Base-by-base conservation (phyloP, 345 rosid genomes). In the Rubroshorea leprosula region DNA sequence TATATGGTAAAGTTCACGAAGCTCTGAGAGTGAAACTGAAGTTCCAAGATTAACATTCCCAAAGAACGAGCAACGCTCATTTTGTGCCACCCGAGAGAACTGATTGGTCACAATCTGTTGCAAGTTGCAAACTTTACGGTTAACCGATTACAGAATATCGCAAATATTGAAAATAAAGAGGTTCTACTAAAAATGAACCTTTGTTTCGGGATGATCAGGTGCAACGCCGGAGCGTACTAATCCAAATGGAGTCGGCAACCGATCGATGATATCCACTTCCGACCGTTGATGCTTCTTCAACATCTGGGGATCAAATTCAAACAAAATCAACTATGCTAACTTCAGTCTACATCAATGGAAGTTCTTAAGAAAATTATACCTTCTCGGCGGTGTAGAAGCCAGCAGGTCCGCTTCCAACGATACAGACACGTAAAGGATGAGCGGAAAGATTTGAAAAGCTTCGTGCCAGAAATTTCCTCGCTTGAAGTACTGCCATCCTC, bases 191-290 rank as follows among this genome's bases (percentile, higher is more conserved):
- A 14, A 38, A 11, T 15, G 6, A 1, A 84, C 97, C 96, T 89
- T 93, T 6, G 99, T 93, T 58, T 89, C 97, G 1, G 91, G 92
- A 66, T 93, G 99, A 76, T 93, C 99, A 25, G 92, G 99, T 0
- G 99, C 99, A 16, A 93, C 96, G 4, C 96, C 97, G 0, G 96
- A 86, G n/a, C 96, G 86, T 12, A 93, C 99, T 51, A 93, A 83
- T 35, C 99, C 97, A 46, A 76, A 93, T 0, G 97, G 99, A 15
- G 92, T 87, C 0, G 96, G 96, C 64, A 93, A 80, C 19, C 97
- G 86, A 71, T 93, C 99, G 21, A 93, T 75, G 39, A 93, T 74
- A 58, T 87, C 99, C 25, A 93, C 71, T 51, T 60, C 78, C 3
- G 85, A 90, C 17, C 66, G 79, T 68, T 68, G 72, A 44, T 87